Evolutionary conservation across 2,329 filamentous ascomycete genomes (phyloP).

Genomic region (Trichoderma breve): DNA sequence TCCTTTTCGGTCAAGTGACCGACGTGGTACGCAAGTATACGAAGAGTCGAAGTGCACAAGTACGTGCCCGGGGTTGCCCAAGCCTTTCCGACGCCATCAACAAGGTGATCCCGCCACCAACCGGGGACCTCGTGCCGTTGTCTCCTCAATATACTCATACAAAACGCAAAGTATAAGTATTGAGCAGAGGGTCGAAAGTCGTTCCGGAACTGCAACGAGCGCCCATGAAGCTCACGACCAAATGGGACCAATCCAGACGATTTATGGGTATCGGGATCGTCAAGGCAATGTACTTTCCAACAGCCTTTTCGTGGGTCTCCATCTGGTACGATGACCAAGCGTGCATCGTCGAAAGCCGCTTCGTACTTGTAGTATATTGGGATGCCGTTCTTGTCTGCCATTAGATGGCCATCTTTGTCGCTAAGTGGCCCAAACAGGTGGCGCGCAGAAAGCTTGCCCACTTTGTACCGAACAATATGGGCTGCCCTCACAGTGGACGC

Average conservation of each 20-base stretch:
- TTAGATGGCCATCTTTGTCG: neutral
- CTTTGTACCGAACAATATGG: neutral
- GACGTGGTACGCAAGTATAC: no score
- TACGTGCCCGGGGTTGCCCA: no score
- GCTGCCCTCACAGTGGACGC: no score
- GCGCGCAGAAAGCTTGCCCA: neutral
- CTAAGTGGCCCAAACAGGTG: neutral
- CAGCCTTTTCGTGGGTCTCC: neutral
- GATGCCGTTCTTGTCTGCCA: neutral
- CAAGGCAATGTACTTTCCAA: neutral
- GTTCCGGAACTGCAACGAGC: neutral
- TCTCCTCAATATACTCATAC: neutral
- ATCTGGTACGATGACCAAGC: neutral
- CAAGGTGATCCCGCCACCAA: neutral
- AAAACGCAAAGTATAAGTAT: neutral
- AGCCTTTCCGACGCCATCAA: no score
- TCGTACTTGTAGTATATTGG: neutral
- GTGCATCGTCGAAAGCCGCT: neutral
- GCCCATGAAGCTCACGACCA: neutral
- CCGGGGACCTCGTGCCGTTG: neutral
- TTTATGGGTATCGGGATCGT: neutral
- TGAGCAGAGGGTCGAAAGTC: neutral
- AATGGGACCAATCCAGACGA: fast-evolving
- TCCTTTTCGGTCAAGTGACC: no score
- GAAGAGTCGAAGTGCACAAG: no score